Percentiles rank a stretch among this genome's conserved stretches.
phyloP scores from a whole-genome alignment of 208 protist genomes.

The Naegleria fowleri region DNA sequence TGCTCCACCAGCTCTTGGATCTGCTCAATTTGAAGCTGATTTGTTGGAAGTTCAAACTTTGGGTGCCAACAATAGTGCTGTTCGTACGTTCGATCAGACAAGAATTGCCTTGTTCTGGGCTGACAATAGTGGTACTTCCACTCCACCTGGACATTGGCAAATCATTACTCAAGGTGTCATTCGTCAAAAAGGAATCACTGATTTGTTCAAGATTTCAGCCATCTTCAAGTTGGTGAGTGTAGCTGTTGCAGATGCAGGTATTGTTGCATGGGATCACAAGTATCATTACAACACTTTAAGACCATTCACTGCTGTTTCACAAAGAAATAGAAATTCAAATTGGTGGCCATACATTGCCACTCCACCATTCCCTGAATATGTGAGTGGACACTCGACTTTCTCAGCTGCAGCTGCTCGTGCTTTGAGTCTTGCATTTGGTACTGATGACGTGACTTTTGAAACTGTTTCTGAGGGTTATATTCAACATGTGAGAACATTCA shows the following conservation, averaged over 20 bases:
- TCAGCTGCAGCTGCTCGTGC: background rate
- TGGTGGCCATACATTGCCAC: background rate
- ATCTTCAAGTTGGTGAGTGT: background rate
- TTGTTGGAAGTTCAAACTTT: background rate
- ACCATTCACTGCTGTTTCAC: background rate
- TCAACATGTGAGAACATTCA: background rate
- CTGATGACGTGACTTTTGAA: background rate
- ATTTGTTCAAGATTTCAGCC: background rate
- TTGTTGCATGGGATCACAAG: background rate
- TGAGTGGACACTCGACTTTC: background rate
- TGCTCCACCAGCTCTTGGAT: background rate
- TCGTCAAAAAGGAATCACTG: background rate
- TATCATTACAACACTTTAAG: background rate
- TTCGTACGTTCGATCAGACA: background rate
- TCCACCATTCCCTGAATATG: background rate
- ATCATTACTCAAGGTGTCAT: background rate
- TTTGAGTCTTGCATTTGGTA: background rate
- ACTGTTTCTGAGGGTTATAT: background rate
- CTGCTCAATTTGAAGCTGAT: background rate
- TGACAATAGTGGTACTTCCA: background rate
- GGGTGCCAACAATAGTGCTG: background rate
- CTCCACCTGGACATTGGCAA: background rate
- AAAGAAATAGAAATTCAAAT: background rate
- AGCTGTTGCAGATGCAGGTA: background rate
- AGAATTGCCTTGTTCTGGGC: background rate